phyloP scores from a whole-genome alignment of 169 alveolate genomes.

The Plasmodium knowlesi region DNA sequence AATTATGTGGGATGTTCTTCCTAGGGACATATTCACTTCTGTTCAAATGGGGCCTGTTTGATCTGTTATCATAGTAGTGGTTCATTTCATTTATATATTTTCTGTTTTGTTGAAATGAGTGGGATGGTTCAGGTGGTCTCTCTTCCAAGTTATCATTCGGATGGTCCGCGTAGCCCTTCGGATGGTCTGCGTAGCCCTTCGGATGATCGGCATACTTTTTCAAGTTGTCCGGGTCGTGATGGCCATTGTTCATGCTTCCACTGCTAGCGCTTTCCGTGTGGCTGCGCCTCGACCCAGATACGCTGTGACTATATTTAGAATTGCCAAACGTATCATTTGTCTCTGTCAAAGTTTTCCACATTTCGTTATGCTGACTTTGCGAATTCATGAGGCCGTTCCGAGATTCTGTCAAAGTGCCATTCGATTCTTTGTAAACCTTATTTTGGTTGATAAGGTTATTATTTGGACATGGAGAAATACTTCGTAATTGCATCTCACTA shows the following conservation, averaged over 20 bases:
- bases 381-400: constrained; percentile 2
- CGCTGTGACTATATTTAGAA: constrained; percentile 16
- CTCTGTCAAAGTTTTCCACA: neutral
- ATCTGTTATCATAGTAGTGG: constrained; percentile 1
- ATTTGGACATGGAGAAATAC: neutral
- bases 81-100: neutral
- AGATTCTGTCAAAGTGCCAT: constrained; percentile 5
- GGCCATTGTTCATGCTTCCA: neutral
- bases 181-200: neutral
- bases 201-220: too few relatives aligned
- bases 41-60: constrained; percentile 8
- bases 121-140: neutral
- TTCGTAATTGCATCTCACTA: constrained; percentile 21
- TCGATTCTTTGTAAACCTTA: constrained; percentile 18
- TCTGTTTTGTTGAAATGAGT: neutral
- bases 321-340: neutral
- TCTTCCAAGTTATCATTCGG: constrained; percentile 4
- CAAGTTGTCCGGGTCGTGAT: neutral
- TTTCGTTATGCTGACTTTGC: neutral
- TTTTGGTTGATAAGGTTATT: neutral
- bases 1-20: neutral
- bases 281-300: neutral
- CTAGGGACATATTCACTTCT: constrained; percentile 52
- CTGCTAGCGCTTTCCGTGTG: neutral
- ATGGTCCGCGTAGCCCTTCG: neutral